Base-by-base conservation (phyloP, 371 early-diverging fungal genomes). In the Gilbertella persicaria region DNA sequence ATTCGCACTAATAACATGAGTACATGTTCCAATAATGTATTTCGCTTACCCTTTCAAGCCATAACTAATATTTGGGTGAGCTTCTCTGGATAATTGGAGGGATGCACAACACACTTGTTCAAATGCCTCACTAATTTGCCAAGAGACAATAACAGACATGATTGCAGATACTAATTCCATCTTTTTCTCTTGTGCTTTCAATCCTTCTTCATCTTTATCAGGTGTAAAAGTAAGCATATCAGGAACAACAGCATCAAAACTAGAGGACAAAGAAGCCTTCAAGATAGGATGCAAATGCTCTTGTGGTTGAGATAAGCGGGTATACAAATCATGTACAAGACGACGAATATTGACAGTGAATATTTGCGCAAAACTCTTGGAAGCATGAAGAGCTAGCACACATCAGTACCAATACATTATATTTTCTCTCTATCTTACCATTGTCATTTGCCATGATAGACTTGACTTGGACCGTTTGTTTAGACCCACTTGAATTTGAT, bases 21-120 rank as follows among this genome's bases (percentile, higher is more conserved):
- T 7, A 40, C 21, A 23, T 40, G 21, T 19, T 41, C 21, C 3
- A 12, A 20, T 14, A 1, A 10, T 42, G 28, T 14, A 17, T 37
- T 1, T 26, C 59, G 2, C 53, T 56, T 80, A 86, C 87, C 89
- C 88, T 64, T 82, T 73, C 38, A 84, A 63, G 3, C 89, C 88
- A 45, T 79, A 70, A 7, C 81, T 67, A 1, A 83, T 63, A 1
- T 65, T 61, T 7, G 43, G 45, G 10, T 46, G 48, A 62, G 71
- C 13, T 23, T 50, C 3, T 47, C 26, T 30, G 74, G 52, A 12
- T 56, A 79, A 37, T 48, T 50, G 51, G 38, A 63, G 54, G 25
- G 45, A 50, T 62, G 53, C 46, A 54, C 60, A 43, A 37, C 61
- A 78, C 33, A 73, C 35, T 50, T 47, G 55, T 58, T 53, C 74